Conservation (phyloP, 345 rosid species). For the Luvunga scandens region DNA sequence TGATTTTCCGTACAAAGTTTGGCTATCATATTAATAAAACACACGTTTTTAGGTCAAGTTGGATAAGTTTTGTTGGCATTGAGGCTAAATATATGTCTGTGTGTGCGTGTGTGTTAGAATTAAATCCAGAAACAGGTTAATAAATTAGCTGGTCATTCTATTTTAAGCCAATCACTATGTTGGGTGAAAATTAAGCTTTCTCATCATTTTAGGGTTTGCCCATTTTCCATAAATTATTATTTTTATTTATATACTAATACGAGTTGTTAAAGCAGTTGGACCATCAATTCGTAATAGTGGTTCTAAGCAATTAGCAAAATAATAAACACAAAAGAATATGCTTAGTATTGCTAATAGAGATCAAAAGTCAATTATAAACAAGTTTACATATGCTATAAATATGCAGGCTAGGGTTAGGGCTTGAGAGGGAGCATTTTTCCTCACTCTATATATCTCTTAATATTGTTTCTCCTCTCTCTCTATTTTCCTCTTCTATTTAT, state of each 20-base stretch:
- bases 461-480: conserved; percentile 13
- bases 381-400: conserved; percentile 36
- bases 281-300: conserved; percentile 33
- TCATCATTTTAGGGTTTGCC: conserved; percentile 40
- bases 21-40: conserved; percentile 19
- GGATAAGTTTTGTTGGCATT: conserved; percentile 36
- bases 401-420: conserved; percentile 56
- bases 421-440: background rate
- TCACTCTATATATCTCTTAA: conserved; percentile 9
- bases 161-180: conserved; percentile 44
- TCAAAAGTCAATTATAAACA: background rate
- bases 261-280: conserved; percentile 41
- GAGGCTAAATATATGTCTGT: conserved; percentile 13
- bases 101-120: conserved; percentile 5
- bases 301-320: conserved; percentile 8
- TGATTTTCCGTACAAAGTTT: conserved; percentile 18
- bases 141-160: conserved; percentile 45
- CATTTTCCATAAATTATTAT: background rate
- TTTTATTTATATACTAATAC: background rate
- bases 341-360: background rate
- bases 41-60: conserved; percentile 39
- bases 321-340: background rate
- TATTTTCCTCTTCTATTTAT: background rate
- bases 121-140: background rate
- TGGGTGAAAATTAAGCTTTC: conserved; percentile 27